Evolutionary conservation across 2,329 filamentous ascomycete genomes (phyloP), one percentile per base, ranked within the genome.

Genomic region (Sodiomyces alkalinus): DNA sequence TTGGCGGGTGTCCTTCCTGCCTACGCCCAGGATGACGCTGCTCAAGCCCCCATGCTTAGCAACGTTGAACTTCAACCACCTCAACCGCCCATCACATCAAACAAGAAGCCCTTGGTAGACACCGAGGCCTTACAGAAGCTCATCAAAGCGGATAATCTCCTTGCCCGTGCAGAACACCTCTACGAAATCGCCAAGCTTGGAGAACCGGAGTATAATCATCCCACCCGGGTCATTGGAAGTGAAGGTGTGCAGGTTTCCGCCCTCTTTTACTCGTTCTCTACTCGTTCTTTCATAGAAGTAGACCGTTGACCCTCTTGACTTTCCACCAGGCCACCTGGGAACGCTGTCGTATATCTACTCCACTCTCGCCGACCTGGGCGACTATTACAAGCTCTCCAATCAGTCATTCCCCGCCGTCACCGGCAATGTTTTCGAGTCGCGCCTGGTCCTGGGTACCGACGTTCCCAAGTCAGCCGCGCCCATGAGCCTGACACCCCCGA

Each of bases 211-310:
- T 78, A 72, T 43, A 66, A 67, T 35, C 75, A 75, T 40, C 76
- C 76, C 2, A 81, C 76, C 2, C 64, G 76, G 29, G 75, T 80
- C 14, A 80, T 81, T 38, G 75, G 76, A 17, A 77, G 72, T 36
- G 44, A 64, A 45, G 72, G 71, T 73, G 50, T 31, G 39, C 33
- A 19, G 16, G 26, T 19, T 17, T 8, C 21, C 25, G 25, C 31
- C 31, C 22, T 11, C 17, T 31, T 18, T 22, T 29, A 26, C 22
- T 13, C 6, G 12, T 29, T 19, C n/a, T 23, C 14, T 6, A 22
- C 26, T n/a, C n/a, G n/a, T n/a, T n/a, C n/a, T n/a, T n/a, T n/a
- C n/a, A n/a, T n/a, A n/a, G n/a, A n/a, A n/a, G n/a, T n/a, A n/a
- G n/a, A n/a, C n/a, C n/a, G n/a, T n/a, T n/a, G n/a, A n/a, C n/a